Evolutionary conservation across 1,284 basidiomycete species (phyloP).

Genomic region (Coriolopsis trogii): DNA sequence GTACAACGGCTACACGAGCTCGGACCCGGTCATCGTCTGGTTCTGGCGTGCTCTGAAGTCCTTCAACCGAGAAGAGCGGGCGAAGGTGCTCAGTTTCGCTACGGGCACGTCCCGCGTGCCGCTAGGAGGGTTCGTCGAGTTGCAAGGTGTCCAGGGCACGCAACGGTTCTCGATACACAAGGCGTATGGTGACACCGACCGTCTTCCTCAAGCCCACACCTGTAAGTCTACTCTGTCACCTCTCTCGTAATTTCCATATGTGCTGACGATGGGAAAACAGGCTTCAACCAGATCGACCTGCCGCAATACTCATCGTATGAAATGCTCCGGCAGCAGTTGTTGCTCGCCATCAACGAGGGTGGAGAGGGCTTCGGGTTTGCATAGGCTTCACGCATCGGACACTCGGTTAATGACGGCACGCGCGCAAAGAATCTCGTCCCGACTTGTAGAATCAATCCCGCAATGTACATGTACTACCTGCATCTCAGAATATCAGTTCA

Average conservation of each 20-base stretch:
- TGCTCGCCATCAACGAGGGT: slow-evolving; percentile 92
- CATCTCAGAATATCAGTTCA: slow-evolving; percentile 6
- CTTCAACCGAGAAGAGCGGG: slow-evolving; percentile 95
- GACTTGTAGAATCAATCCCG: slow-evolving; percentile 17
- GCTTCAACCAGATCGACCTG: slow-evolving; percentile 87
- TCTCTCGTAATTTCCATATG: neutral
- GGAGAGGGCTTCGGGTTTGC: slow-evolving; percentile 91
- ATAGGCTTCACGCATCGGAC: slow-evolving; percentile 34
- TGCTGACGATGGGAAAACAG: slow-evolving; percentile 37
- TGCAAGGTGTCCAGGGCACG: slow-evolving; percentile 93
- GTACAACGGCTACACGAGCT: slow-evolving; percentile 83
- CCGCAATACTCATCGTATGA: slow-evolving; percentile 94
- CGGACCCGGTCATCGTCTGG: slow-evolving; percentile 96
- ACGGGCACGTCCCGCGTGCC: slow-evolving; percentile 96
- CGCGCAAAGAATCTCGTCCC: slow-evolving; percentile 9
- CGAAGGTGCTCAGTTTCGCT: slow-evolving; percentile 96
- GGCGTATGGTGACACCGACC: slow-evolving; percentile 84
- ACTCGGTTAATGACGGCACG: slow-evolving; percentile 7
- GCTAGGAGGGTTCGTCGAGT: slow-evolving; percentile 88
- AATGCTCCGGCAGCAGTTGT: slow-evolving; percentile 85
- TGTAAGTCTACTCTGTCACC: slow-evolving; percentile 55
- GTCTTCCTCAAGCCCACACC: slow-evolving; percentile 90
- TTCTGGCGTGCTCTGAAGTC: slow-evolving; percentile 99
- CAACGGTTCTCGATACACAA: slow-evolving; percentile 97
- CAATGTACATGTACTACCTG: slow-evolving; percentile 25